These are phyloP conservation scores for Kwoniella sp. DNA, from an alignment of 768 basidiomycete genomes.

Conservation along the genomic window DNA sequence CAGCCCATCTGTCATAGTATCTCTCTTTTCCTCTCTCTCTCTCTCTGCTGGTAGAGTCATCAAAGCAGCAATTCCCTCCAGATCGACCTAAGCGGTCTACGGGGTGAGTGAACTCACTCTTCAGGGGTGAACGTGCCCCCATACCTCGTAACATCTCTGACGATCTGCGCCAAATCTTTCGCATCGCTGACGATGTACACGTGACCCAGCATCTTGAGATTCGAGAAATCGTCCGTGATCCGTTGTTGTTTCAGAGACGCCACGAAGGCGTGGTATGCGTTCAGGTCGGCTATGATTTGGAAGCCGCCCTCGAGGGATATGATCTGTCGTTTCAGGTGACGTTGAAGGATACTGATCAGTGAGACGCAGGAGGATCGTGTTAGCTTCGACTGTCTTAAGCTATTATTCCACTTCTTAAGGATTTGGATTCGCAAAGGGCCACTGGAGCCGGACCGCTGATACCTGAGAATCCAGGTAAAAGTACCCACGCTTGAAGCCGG, in stretches of 20 bases:
- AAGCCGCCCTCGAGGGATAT: conserved; percentile 92
- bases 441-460: too few relatives aligned
- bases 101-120: conserved; percentile 65
- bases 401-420: too few relatives aligned
- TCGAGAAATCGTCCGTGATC: conserved; percentile 86
- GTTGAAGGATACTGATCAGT: conserved; percentile 78
- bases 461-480: not conserved
- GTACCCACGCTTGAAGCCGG: conserved; percentile 73
- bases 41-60: too few relatives aligned
- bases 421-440: not conserved
- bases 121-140: conserved; percentile 94
- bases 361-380: too few relatives aligned
- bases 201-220: conserved; percentile 95
- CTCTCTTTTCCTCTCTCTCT: not conserved
- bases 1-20: not conserved
- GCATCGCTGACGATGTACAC: conserved; percentile 95
- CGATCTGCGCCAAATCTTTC: conserved; percentile 93
- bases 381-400: not conserved
- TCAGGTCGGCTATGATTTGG: conserved; percentile 93
- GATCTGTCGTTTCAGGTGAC: conserved; percentile 95
- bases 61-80: too few relatives aligned
- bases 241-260: conserved; percentile 78
- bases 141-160: conserved; percentile 90
- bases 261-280: conserved; percentile 88
- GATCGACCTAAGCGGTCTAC: not conserved